Evolutionary conservation across 345 rosid species (phyloP), one percentile per base, ranked within the genome.

Genomic region (Populus davidiana): DNA sequence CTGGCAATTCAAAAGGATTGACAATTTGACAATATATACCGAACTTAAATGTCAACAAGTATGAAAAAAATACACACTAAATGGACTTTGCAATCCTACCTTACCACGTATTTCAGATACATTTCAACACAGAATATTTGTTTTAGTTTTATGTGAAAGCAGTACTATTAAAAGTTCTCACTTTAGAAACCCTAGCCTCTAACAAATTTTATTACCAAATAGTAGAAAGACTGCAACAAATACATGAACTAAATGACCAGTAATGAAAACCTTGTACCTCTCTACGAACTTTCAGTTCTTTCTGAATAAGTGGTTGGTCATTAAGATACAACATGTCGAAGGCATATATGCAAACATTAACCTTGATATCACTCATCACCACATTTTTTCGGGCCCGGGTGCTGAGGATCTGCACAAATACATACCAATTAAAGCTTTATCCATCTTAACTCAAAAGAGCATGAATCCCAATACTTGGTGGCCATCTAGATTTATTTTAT

Each of bases 341-440:
- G 62, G 98, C 97, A 83, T 83, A 96, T 81, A 93, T 85, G 89
- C 99, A 93, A 62, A 96, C 97, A 70, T 91, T 88, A 85, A 96
- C 90, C 86, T 93, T 96, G 86, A 96, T 93, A 77, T 96, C 98
- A 82, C 84, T 86, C 70, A 86, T 81, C 67, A 75, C 89, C 77
- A 91, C 99, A 87, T 93, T 92, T 85, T 96, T 96, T 73, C 95
- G 92, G 70, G 97, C 91, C 73, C 97, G 90, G 3, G 94, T 93
- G 82, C 86, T 89, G 67, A 93, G 95, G 59, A 86, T 70, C 99
- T 96, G 91, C 59, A 50, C n/a, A 71, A 8, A 68, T 6, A 21
- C 39, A 49, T 54, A 0, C 5, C 56, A 31, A 63, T 71, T 31
- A 77, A 71, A 20, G 25, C 18, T n/a, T n/a, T 36, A 54, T 65